These are phyloP conservation scores for Fusarium subglutinans DNA, from an alignment of 2,329 filamentous ascomycete species.

Conservation along the genomic window DNA sequence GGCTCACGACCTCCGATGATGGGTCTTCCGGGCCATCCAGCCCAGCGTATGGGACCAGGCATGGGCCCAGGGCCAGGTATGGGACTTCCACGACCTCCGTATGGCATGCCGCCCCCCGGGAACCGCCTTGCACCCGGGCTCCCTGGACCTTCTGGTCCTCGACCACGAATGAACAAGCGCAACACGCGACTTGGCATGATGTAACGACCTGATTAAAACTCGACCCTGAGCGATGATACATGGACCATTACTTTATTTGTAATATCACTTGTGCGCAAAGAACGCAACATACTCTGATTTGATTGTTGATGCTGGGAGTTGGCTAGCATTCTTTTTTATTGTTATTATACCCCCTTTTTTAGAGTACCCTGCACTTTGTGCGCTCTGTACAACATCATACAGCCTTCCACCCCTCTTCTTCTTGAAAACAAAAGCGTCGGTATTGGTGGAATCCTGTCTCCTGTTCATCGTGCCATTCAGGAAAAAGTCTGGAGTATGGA, in stretches of 20 bases:
- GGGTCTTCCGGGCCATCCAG: slow-evolving; percentile 41
- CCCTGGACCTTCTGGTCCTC: slow-evolving; percentile 46
- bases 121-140: slow-evolving; percentile 46
- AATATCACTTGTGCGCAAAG: slow-evolving; percentile 26
- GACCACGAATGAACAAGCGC: slow-evolving; percentile 67
- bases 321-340: slow-evolving; percentile 32
- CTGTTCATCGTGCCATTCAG: not conserved
- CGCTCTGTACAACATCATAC: not conserved
- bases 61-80: slow-evolving; percentile 22
- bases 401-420: not conserved
- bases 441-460: not conserved
- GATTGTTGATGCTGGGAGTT: slow-evolving; percentile 19
- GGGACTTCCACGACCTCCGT: slow-evolving; percentile 39
- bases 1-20: slow-evolving; percentile 39
- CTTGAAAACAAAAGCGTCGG: not conserved
- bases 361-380: slow-evolving; percentile 10
- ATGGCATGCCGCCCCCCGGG: slow-evolving; percentile 38
- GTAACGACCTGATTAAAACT: slow-evolving; percentile 44
- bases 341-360: slow-evolving; percentile 40
- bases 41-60: slow-evolving; percentile 33
- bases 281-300: slow-evolving; percentile 20
- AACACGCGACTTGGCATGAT: slow-evolving; percentile 70
- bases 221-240: slow-evolving; percentile 25
- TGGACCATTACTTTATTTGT: slow-evolving; percentile 30
- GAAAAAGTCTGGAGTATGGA: slow-evolving; percentile 2